These are phyloP conservation scores for Microbotryum intermedium DNA, from an alignment of 1,284 basidiomycete genomes.

Conservation along the genomic window DNA sequence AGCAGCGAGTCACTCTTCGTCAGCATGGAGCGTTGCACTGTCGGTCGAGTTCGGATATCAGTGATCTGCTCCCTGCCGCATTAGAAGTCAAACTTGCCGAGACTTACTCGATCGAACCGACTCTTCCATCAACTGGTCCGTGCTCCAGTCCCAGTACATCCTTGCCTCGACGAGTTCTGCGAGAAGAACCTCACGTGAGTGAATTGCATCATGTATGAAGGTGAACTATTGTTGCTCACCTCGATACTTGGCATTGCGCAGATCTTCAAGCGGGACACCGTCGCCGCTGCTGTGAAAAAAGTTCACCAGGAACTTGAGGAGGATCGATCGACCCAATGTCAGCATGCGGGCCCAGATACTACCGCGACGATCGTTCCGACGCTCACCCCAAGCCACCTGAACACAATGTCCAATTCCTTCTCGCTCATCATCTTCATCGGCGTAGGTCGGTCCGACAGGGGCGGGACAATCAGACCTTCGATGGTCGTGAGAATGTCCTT, in stretches of 20 bases:
- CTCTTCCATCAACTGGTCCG: conserved; percentile 41
- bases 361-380: background rate
- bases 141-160: conserved; percentile 88
- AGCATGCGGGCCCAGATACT: background rate
- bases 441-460: conserved; percentile 77
- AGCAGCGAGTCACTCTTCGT: conserved; percentile 53
- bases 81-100: background rate
- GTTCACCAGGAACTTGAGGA: conserved; percentile 69
- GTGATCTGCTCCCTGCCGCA: conserved; percentile 8
- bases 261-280: conserved; percentile 65
- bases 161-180: conserved; percentile 71
- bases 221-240: conserved; percentile 38
- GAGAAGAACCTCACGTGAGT: background rate
- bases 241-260: conserved; percentile 96
- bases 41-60: conserved; percentile 3
- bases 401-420: conserved; percentile 94
- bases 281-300: conserved; percentile 95
- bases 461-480: conserved; percentile 83
- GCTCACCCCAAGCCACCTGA: conserved; percentile 88
- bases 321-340: background rate
- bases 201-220: background rate
- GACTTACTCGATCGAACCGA: conserved; percentile 19
- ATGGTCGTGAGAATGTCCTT: conserved; percentile 87
- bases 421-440: conserved; percentile 84
- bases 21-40: conserved; percentile 45